Evolutionary conservation across 805 yeast genomes (phyloP).

Genomic region (Spathaspora hagerdaliae): DNA sequence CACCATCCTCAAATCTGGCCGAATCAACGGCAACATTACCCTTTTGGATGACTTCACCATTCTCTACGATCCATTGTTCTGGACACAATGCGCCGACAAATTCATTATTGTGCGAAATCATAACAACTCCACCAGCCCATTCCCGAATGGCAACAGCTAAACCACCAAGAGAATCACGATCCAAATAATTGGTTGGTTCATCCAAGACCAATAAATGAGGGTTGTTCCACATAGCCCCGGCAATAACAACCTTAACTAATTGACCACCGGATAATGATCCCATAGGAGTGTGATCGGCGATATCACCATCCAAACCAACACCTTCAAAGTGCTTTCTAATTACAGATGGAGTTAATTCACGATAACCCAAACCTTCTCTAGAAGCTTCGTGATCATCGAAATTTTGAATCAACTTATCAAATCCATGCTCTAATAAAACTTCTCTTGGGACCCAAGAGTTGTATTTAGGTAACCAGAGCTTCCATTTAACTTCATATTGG

Average conservation of each 20-base stretch:
- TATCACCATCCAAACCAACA: slow-evolving; percentile 95
- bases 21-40: slow-evolving; percentile 74
- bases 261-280: slow-evolving; percentile 98
- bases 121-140: slow-evolving; percentile 97
- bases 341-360: slow-evolving; percentile 73
- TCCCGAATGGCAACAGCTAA: slow-evolving; percentile 96
- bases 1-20: slow-evolving; percentile 78
- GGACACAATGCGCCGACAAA: slow-evolving; percentile 97
- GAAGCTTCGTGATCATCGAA: slow-evolving; percentile 47
- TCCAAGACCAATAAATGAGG: slow-evolving; percentile 95
- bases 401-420: slow-evolving; percentile 39
- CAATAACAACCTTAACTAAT: slow-evolving; percentile 95
- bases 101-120: slow-evolving; percentile 97
- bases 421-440: slow-evolving; percentile 60
- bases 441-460: slow-evolving; percentile 94
- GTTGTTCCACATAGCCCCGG: slow-evolving; percentile 99
- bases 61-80: slow-evolving; percentile 96
- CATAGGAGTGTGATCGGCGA: slow-evolving; percentile 96
- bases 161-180: slow-evolving; percentile 97
- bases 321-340: slow-evolving; percentile 96
- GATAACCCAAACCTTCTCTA: slow-evolving; percentile 46
- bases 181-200: slow-evolving; percentile 98
- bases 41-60: slow-evolving; percentile 82
- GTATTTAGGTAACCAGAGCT: slow-evolving; percentile 78
- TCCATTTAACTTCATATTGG: slow-evolving; percentile 97